phyloP scores from a whole-genome alignment of 2,329 filamentous ascomycete species.

The Capronia epimyces region DNA sequence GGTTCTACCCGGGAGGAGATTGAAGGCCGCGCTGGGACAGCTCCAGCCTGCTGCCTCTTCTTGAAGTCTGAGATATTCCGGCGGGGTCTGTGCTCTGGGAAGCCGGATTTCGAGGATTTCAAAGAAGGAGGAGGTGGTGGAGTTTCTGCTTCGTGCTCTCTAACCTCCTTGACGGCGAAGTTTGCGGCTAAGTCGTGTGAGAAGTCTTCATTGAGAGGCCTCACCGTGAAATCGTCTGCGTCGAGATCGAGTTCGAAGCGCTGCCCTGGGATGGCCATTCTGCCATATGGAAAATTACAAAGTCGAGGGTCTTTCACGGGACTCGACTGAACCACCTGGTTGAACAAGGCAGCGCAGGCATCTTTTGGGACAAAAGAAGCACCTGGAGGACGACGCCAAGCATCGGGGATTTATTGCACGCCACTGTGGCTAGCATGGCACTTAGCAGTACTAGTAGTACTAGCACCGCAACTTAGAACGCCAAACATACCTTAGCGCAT shows the following conservation, averaged over 20 bases:
- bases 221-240: constrained; percentile 40
- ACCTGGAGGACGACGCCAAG: too few species aligned
- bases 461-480: too few species aligned
- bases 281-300: neutral
- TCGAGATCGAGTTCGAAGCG: constrained; percentile 58
- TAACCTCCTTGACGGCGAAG: constrained; percentile 64
- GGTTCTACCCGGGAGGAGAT: constrained; percentile 21
- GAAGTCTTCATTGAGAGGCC: constrained; percentile 31
- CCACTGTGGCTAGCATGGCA: too few species aligned
- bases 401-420: too few species aligned
- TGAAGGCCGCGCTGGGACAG: constrained; percentile 11
- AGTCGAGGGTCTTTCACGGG: neutral
- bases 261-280: constrained; percentile 43
- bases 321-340: too few species aligned
- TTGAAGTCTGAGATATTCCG: constrained; percentile 72
- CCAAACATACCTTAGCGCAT: too few species aligned
- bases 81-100: constrained; percentile 82
- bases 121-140: constrained; percentile 49
- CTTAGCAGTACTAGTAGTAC: too few species aligned
- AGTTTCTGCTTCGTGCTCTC: constrained; percentile 61
- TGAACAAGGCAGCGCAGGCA: too few species aligned
- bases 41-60: constrained; percentile 49
- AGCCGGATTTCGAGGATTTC: constrained; percentile 64
- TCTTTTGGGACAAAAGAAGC: too few species aligned
- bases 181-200: constrained; percentile 29